These are phyloP conservation scores for Linnemannia schmuckeri DNA, from an alignment of 192 early-diverging fungal genomes.

Conservation along the genomic window DNA sequence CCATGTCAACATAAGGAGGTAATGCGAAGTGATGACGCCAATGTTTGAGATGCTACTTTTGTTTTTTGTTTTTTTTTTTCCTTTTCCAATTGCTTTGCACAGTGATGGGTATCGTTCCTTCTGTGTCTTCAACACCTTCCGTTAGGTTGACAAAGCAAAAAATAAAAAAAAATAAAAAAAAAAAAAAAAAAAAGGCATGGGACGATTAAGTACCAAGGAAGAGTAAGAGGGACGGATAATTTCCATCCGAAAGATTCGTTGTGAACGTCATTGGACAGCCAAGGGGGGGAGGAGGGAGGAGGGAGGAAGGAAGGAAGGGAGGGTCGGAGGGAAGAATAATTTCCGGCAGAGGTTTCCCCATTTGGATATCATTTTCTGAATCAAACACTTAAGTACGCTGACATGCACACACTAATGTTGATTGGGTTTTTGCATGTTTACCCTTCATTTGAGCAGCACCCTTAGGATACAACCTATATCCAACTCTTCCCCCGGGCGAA, in stretches of 20 bases:
- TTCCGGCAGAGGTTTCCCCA: slow-evolving; percentile 1
- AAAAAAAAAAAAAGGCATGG: too few species aligned
- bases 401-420: not conserved
- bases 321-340: not conserved
- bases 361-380: not conserved
- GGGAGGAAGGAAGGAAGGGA: too few species aligned
- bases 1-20: not conserved
- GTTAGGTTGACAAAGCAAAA: too few species aligned
- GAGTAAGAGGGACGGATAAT: too few species aligned
- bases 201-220: too few species aligned
- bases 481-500: not conserved
- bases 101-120: not conserved
- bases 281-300: not conserved
- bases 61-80: not conserved
- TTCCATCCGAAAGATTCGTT: too few species aligned
- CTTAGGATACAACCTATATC: not conserved
- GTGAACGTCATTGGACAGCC: not conserved
- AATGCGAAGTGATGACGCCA: not conserved
- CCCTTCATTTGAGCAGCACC: not conserved
- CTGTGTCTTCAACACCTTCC: too few species aligned
- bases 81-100: not conserved
- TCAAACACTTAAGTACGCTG: not conserved
- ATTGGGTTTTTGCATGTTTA: not conserved
- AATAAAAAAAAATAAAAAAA: too few species aligned
- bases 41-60: not conserved